Conservation (phyloP, 441 rosid genomes). For the Breynia disticha region DNA sequence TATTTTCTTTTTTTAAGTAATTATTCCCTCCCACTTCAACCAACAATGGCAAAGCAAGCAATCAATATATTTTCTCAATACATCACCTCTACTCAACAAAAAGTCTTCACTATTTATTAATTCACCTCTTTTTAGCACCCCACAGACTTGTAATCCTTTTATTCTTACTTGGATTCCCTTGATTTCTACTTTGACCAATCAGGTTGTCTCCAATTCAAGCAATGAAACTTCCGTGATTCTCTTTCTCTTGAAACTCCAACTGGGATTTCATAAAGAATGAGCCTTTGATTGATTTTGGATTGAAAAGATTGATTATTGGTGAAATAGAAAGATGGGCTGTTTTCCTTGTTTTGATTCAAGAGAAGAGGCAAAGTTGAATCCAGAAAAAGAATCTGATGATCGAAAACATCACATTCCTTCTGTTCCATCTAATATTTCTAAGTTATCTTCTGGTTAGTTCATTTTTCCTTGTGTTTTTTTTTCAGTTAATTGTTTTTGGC, state of each 20-base stretch:
- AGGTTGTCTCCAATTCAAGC: background rate
- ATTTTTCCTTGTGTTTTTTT: background rate
- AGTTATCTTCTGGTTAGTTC: constrained; percentile 61
- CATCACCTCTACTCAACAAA: no score
- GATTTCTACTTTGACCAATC: constrained; percentile 4
- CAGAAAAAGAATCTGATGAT: constrained; percentile 40
- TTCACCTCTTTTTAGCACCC: no score
- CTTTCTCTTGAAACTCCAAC: background rate
- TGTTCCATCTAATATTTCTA: constrained; percentile 47
- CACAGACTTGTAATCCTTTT: no score
- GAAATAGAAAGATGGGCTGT: constrained; percentile 56
- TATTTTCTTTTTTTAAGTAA: background rate
- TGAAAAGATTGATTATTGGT: constrained; percentile 2
- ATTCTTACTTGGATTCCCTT: background rate
- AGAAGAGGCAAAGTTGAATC: constrained; percentile 69
- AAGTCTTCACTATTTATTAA: no score
- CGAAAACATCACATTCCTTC: constrained; percentile 42
- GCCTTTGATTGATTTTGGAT: background rate
- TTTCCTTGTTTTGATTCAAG: constrained; percentile 81
- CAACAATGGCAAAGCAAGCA: no score
- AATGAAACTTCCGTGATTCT: background rate
- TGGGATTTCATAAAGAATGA: constrained; percentile 1
- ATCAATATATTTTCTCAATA: no score
- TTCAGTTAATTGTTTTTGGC: constrained; percentile 1
- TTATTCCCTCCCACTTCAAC: no score